Evolutionary conservation across 768 basidiomycete species (phyloP), one percentile per base, ranked within the genome.

Genomic region (Flagelloscypha sp.): DNA sequence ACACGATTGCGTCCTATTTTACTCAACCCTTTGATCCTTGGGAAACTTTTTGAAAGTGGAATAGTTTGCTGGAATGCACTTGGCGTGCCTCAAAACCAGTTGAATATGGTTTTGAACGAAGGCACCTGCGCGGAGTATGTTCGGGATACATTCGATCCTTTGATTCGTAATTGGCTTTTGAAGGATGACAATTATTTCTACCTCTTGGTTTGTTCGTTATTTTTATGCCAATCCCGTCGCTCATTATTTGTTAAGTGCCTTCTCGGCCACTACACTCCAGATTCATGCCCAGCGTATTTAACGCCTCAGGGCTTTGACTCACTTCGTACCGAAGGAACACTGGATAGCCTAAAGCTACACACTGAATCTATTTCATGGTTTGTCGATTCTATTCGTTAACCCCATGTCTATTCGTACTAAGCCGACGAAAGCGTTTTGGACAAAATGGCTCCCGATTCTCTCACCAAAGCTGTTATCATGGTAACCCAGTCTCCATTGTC

Each of bases 21-120:
- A 8, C 50, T 84, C 24, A 73, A 76, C 49, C 62, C 66, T 15
- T 38, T 75, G 16, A 72, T 84, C 33, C 65, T 76, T 30, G 65
- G 67, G 7, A 42, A 61, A 12, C 56, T 81, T 36, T 61, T 79
- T 42, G 62, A 66, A 49, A 69, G 61, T 29, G 69, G 68, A 15
- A 47, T 62, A 17, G 80, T 76, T 53, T 79, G 76, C 43, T 87
- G 84, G 84, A 82, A 83, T 47, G 82, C 83, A 0, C 58, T 86
- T 16, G 84, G 84, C 11, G 84, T 87, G 4, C 83, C 84, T 3
- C 57, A 66, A 43, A 79, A 80, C 47, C 80, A 84, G 57, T 65
- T 77, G 41, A 60, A 62, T 38, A 75, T 78, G 67, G 56, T 82
- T 35, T 46, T 79, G 17, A 52, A 70, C 6, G 73, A 74, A 38